These are phyloP conservation scores for Posidonia oceanica DNA, from an alignment of 116 monocot species.

Conservation along the genomic window DNA sequence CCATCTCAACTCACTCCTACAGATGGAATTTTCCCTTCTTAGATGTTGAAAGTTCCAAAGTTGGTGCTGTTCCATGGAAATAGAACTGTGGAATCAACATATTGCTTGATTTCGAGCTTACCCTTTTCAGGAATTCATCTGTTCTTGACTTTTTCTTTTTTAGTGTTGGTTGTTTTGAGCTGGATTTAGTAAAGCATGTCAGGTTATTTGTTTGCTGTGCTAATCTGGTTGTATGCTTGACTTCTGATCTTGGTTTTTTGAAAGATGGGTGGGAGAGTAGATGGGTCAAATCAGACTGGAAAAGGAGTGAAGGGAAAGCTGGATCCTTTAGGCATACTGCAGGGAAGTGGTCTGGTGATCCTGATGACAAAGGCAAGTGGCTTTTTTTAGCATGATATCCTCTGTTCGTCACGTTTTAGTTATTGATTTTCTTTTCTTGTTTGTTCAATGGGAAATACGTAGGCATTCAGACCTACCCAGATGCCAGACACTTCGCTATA, in stretches of 20 bases:
- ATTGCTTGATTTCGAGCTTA: background rate
- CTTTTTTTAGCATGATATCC: background rate
- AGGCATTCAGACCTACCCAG: conserved; percentile 83
- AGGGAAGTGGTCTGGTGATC: conserved; percentile 87
- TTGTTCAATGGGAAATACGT: background rate
- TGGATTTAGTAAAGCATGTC: background rate
- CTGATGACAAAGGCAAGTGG: conserved; percentile 88
- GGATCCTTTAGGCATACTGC: conserved; percentile 90
- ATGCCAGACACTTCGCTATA: conserved; percentile 82
- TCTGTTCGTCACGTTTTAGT: background rate
- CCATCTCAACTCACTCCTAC: background rate
- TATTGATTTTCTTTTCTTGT: background rate
- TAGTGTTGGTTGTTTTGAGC: background rate
- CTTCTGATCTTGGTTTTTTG: background rate
- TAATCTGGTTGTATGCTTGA: background rate
- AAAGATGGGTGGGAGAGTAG: conserved; percentile 84
- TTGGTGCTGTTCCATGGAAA: no score
- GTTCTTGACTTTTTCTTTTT: background rate
- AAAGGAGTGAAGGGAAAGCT: conserved; percentile 95
- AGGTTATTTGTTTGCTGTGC: background rate
- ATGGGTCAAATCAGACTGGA: conserved; percentile 98
- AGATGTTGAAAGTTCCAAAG: no score
- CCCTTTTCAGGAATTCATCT: background rate
- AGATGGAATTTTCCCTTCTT: background rate
- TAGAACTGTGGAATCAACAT: no score